Base-by-base conservation (phyloP, 2,329 filamentous ascomycete genomes). In the Trichoderma asperellum region DNA sequence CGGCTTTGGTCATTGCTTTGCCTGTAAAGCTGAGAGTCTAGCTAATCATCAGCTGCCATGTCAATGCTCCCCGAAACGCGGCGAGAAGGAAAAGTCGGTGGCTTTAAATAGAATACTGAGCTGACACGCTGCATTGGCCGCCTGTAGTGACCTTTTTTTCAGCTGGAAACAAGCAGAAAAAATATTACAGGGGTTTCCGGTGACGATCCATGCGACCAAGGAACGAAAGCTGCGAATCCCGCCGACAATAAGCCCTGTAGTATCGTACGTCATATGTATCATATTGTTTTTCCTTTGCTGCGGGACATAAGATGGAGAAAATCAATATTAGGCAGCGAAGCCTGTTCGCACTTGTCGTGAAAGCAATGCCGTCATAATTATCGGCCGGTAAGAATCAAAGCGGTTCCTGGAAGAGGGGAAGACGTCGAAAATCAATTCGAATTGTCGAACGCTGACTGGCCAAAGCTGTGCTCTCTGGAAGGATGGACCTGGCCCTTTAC, bases 381-480 rank as follows among this genome's bases (percentile, higher is more conserved):
- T 43, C 24, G 27, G 32, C 56, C 37, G 27, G 55, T 35, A 58
- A n/a, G 55, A 6, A 66, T 59, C 55, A 43, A 16, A 18, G n/a
- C 12, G 24, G 53, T 40, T 29, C 63, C 63, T 66, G 63, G 60
- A 16, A 10, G 27, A 57, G 40, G 40, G 52, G 35, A 47, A 35
- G 40, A 18, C n/a, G 55, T 52, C 52, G 58, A 27, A 47, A 21
- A 21, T 49, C 60, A 24, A 29, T 32, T 6, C 43, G 52, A 53
- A 67, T 52, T 53, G 65, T 58, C 43, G 57, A 27, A 57, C 52
- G 57, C 65, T 60, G 65, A 69, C 67, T 57, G 67, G 67, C 59
- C 40, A 40, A 58, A 66, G 65, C 67, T 57, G 11, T 64, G 40
- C 43, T 35, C 37, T 57, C 58, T 53, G 52, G 21, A 37, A 43